A percentile compares a stretch with the other conserved stretches of the same genome.
phyloP scores from a whole-genome alignment of 257 asterid genomes.

The Ocimum tenuiflorum region DNA sequence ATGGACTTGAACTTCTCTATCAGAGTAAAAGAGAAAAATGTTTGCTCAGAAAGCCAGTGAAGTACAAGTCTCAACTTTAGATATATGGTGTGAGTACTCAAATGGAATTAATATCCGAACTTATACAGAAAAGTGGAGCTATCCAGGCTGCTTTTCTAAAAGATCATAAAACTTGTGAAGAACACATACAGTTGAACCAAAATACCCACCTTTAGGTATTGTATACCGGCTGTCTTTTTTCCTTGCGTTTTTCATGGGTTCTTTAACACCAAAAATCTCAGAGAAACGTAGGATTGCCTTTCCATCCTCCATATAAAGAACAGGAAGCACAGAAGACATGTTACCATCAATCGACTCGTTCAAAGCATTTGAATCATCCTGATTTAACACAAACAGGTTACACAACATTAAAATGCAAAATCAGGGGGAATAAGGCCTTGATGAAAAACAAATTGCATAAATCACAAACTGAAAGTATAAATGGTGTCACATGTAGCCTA shows the following conservation, averaged over 20 bases:
- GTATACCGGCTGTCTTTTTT: constrained; percentile 59
- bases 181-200: constrained; percentile 9
- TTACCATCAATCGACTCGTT: constrained; percentile 44
- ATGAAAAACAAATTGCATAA: neutral
- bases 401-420: constrained; percentile 21
- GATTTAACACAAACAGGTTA: constrained; percentile 28
- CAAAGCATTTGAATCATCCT: constrained; percentile 51
- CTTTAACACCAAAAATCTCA: constrained; percentile 79
- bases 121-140: neutral
- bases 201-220: constrained; percentile 58
- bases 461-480: neutral
- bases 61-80: constrained; percentile 2
- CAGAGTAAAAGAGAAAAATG: constrained; percentile 17
- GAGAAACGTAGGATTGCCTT: constrained; percentile 77
- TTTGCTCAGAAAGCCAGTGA: constrained; percentile 18
- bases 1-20: constrained; percentile 62
- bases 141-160: neutral
- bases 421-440: constrained; percentile 5
- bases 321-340: constrained; percentile 65
- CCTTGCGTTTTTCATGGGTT: constrained; percentile 51
- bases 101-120: constrained; percentile 1
- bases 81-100: constrained; percentile 2
- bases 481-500: neutral
- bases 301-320: constrained; percentile 87
- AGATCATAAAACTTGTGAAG: constrained; percentile 2